Evolutionary conservation across 306 rosid species (phyloP), one percentile per base, ranked within the genome.

Genomic region (Vachellia pachyceras): DNA sequence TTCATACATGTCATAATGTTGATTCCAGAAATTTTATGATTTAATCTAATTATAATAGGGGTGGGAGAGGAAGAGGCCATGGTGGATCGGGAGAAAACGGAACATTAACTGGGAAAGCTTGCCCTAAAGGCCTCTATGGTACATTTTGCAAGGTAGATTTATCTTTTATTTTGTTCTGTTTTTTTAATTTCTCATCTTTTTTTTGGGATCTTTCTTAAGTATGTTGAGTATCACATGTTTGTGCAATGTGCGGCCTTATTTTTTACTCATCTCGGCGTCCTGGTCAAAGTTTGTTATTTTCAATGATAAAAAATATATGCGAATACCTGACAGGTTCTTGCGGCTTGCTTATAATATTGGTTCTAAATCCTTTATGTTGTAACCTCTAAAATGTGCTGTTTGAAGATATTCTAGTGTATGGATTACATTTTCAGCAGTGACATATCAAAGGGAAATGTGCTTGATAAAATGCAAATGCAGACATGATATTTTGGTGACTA

Each of bases 51-150:
- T 83, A 67, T 85, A 79, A 41, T 73, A 96, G 99, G 86, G 99
- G 99, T 84, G 99, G 99, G 78, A 69, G 52, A 71, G 94, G 92
- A 85, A 49, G 83, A 58, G 87, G 89, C 60, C 76, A 63, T 84
- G 94, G 97, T 72, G 87, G 89, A 61, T 76, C 75, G 64, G 99
- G 99, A 84, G 92, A 75, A 82, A 84, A 87, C 85, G 99, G 99
- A 72, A 92, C 99, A 0, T 68, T 93, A 87, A 89, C 98, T 14
- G 98, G 95, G 44, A 92, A 83, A 69, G 88, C 85, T 83, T 96
- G 99, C 82, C 99, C 99, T 50, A 87, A 82, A 82, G 98, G 98
- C 61, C 94, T 96, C 15, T 96, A 85, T 23, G 99, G 99, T 82
- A 94, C 84, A 57, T 96, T 94, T 80, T 96, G 99, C 72, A 85